Evolutionary conservation across 2,329 filamentous ascomycete species (phyloP).

Genomic region (Ophiostoma tasmaniense): DNA sequence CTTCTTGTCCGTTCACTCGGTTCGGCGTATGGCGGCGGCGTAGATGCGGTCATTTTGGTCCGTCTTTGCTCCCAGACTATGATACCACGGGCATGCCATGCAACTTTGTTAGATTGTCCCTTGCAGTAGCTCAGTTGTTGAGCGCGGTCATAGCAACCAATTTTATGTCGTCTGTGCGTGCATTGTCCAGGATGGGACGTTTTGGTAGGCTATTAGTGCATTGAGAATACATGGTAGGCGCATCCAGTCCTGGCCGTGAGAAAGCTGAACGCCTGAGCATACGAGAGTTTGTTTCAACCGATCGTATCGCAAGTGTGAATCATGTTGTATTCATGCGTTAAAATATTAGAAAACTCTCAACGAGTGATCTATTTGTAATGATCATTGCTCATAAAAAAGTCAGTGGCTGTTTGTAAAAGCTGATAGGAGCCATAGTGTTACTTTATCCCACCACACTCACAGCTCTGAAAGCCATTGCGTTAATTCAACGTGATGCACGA

Average conservation of each 20-base stretch:
- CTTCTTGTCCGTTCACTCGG: not conserved
- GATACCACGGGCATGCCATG: not conserved
- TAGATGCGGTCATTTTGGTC: not conserved
- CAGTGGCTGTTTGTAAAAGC: too few relatives aligned
- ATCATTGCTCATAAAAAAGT: not conserved
- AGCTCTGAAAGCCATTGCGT: not conserved
- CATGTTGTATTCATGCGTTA: not conserved
- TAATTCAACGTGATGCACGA: not conserved
- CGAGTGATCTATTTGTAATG: not conserved
- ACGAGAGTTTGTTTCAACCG: not conserved
- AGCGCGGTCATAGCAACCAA: not conserved
- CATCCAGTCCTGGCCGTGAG: not conserved
- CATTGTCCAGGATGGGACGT: not conserved
- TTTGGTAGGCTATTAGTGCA: not conserved
- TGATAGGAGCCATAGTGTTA: too few relatives aligned
- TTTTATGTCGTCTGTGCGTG: constrained; percentile 2
- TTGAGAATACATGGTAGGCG: not conserved
- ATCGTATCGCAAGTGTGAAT: not conserved
- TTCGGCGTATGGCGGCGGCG: not conserved
- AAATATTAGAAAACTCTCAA: not conserved
- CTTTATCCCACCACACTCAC: too few relatives aligned
- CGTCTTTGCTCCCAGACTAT: not conserved
- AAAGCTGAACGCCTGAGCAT: not conserved
- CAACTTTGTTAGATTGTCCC: not conserved
- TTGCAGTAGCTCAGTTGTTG: not conserved